Evolutionary conservation across 2,329 filamentous ascomycete genomes (phyloP).

Genomic region (Amesomyces nigricolor): DNA sequence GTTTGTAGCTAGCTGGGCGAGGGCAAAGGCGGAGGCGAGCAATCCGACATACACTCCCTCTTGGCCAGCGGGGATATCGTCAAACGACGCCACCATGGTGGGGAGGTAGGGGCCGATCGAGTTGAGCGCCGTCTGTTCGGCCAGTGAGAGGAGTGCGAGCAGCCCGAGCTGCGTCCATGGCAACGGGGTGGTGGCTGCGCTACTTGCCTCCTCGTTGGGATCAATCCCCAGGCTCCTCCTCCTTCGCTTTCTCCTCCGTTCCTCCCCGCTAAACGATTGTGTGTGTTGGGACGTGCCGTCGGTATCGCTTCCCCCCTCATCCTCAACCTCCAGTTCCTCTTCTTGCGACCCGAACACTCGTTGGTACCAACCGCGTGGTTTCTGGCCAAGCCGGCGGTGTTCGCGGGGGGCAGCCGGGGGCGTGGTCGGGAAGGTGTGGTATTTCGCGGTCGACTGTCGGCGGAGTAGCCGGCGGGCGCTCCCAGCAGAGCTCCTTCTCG

Average conservation of each 20-base stretch:
- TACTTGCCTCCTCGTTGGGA: conserved; percentile 20
- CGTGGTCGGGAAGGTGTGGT: conserved; percentile 75
- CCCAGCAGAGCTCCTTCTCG: conserved; percentile 20
- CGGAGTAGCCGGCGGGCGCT: conserved; percentile 26
- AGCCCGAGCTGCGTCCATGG: conserved; percentile 78
- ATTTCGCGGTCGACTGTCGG: conserved; percentile 50
- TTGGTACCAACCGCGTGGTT: conserved; percentile 30
- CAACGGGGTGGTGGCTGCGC: conserved; percentile 55
- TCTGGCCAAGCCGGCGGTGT: conserved; percentile 14
- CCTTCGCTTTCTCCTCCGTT: background rate
- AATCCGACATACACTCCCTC: conserved; percentile 85
- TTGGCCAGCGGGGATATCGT: conserved; percentile 64
- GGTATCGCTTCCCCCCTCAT: conserved; percentile 21
- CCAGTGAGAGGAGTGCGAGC: conserved; percentile 80
- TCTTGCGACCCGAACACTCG: conserved; percentile 27
- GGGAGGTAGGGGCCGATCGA: conserved; percentile 94
- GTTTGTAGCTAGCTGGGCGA: conserved; percentile 89
- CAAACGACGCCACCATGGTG: conserved; percentile 82
- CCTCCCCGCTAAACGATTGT: background rate
- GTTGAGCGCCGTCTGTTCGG: conserved; percentile 94
- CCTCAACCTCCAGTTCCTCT: conserved; percentile 13
- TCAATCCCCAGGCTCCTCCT: background rate
- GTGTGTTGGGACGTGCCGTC: background rate
- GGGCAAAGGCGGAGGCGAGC: conserved; percentile 83
- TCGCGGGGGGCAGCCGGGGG: conserved; percentile 62